Evolutionary conservation across 306 rosid species (phyloP).

Genomic region (Gillenia trifoliata): DNA sequence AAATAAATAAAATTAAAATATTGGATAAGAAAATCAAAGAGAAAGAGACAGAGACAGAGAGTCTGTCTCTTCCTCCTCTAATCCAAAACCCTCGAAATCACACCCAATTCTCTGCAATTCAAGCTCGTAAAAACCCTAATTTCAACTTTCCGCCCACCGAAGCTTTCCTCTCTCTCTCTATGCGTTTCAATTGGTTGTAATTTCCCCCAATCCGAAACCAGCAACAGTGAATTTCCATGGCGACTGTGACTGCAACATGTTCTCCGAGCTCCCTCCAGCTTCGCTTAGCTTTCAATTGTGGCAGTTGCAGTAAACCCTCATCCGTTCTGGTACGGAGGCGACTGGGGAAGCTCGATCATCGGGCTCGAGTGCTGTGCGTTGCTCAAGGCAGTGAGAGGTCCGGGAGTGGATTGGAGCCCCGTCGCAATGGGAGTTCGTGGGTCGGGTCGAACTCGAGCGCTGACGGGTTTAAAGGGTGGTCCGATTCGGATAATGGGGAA

Average conservation of each 20-base stretch:
- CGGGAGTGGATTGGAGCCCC: conserved; percentile 20
- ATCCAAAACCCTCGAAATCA: conserved; percentile 17
- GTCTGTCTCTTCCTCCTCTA: too few relatives aligned
- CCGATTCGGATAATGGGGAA: conserved; percentile 39
- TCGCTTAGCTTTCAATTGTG: conserved; percentile 51
- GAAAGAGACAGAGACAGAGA: not conserved
- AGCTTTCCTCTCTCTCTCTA: not conserved
- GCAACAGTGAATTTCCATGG: conserved; percentile 35
- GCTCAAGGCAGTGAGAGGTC: conserved; percentile 23
- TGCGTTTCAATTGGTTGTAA: not conserved
- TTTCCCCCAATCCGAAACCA: not conserved
- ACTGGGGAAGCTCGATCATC: conserved; percentile 32
- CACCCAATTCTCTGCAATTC: not conserved
- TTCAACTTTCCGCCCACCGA: not conserved
- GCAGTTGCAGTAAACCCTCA: conserved; percentile 39
- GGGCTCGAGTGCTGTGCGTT: conserved; percentile 37
- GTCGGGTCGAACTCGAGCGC: conserved; percentile 30
- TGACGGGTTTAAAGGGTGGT: conserved; percentile 85
- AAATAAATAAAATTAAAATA: not conserved
- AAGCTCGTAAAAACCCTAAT: not conserved
- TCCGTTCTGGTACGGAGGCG: conserved; percentile 29
- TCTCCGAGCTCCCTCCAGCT: conserved; percentile 95
- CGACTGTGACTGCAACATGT: conserved; percentile 49
- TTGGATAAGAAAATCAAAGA: not conserved
- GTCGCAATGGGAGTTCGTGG: conserved; percentile 24